Percentiles rank a stretch among this genome's conserved stretches.
Evolutionary conservation across 345 rosid genomes (phyloP).

Genomic region (Adansonia digitata): DNA sequence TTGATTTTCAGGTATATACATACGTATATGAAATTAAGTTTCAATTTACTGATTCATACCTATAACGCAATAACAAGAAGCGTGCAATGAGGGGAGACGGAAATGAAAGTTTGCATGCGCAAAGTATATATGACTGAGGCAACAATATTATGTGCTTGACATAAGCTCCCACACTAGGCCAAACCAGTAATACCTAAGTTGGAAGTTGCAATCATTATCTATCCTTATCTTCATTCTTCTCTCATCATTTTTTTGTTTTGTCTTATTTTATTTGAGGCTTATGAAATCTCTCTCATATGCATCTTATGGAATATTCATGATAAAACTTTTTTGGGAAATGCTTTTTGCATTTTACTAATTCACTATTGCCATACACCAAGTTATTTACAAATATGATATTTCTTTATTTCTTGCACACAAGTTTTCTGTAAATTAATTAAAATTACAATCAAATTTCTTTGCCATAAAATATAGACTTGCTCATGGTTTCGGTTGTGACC

Average conservation of each 20-base stretch:
- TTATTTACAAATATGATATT: not conserved
- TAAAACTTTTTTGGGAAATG: not conserved
- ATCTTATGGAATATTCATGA: slow-evolving; percentile 13
- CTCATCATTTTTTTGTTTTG: not conserved
- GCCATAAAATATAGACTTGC: no score
- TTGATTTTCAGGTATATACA: slow-evolving; percentile 58
- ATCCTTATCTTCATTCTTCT: not conserved
- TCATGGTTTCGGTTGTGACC: no score
- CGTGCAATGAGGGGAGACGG: not conserved
- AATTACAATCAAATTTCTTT: no score
- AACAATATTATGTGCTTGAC: not conserved
- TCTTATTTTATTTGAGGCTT: not conserved
- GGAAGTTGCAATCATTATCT: not conserved
- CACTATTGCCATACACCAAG: not conserved
- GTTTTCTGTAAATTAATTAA: no score
- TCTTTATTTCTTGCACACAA: no score
- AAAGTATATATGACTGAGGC: not conserved
- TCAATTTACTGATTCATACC: not conserved
- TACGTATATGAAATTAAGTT: not conserved
- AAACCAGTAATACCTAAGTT: not conserved
- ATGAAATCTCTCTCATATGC: slow-evolving; percentile 7
- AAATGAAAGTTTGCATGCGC: not conserved
- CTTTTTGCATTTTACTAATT: not conserved
- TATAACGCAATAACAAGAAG: not conserved
- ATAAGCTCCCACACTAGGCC: not conserved